These are phyloP conservation scores for Fusarium pseudoanthophilum DNA, from an alignment of 2,329 filamentous ascomycete species.

Conservation along the genomic window DNA sequence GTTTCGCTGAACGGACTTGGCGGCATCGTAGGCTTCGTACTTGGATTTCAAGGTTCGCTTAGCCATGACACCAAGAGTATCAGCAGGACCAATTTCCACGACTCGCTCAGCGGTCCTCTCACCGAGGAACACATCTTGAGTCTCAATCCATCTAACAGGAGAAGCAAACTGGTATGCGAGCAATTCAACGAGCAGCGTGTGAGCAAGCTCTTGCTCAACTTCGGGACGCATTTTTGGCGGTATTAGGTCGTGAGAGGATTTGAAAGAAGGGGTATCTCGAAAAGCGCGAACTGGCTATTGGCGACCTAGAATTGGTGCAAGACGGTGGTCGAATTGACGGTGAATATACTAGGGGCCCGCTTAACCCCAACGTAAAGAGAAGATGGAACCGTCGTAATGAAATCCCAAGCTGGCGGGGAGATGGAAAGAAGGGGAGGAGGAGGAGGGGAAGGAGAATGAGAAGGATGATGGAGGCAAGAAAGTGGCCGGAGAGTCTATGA, in stretches of 20 bases:
- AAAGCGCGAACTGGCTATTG: conserved; percentile 43
- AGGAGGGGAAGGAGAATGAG: conserved; percentile 20
- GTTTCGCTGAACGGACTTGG: conserved; percentile 94
- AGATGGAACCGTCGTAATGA: conserved; percentile 41
- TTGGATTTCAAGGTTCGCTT: conserved; percentile 95
- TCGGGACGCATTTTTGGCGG: conserved; percentile 87
- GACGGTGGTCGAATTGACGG: conserved; percentile 35
- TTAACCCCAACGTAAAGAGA: conserved; percentile 42
- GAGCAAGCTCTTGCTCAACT: conserved; percentile 98
- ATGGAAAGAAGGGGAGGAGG: conserved; percentile 25
- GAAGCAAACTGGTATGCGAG: conserved; percentile 99
- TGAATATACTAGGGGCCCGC: conserved; percentile 42
- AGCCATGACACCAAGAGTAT: conserved; percentile 97
- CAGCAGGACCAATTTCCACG: conserved; percentile 95
- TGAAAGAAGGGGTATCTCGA: conserved; percentile 47
- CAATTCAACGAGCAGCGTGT: conserved; percentile 97
- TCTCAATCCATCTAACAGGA: conserved; percentile 99
- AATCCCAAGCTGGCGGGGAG: conserved; percentile 42
- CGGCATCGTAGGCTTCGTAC: conserved; percentile 98
- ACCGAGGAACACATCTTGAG: conserved; percentile 98
- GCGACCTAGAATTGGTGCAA: conserved; percentile 42
- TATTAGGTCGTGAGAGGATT: conserved; percentile 41
- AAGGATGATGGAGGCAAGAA: conserved; percentile 40
- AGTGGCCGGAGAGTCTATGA: conserved; percentile 38
- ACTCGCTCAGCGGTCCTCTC: conserved; percentile 97